Evolutionary conservation across 495 filamentous ascomycete genomes (phyloP).

Genomic region (Aspergillus panamensis): DNA sequence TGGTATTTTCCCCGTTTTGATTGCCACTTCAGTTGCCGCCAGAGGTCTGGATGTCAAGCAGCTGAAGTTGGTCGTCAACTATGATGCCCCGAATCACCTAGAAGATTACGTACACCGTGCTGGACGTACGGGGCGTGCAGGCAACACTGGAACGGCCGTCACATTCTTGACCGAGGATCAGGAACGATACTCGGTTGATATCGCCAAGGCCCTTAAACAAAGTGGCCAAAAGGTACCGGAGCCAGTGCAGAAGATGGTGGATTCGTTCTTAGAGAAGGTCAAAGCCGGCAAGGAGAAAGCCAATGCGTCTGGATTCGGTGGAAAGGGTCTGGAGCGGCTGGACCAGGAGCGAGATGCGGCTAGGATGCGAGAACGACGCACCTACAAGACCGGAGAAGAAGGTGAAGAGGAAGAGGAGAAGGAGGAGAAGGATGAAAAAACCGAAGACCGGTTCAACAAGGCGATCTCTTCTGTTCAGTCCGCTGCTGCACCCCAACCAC

Average conservation of each 20-base stretch:
- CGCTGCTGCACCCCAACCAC: conserved; percentile 38
- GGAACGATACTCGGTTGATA: conserved; percentile 83
- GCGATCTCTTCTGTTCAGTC: conserved; percentile 64
- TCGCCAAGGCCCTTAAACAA: conserved; percentile 90
- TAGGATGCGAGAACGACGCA: conserved; percentile 77
- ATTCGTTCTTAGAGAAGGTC: conserved; percentile 79
- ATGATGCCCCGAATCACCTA: conserved; percentile 91
- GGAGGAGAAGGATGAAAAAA: conserved; percentile 56
- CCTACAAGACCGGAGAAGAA: conserved; percentile 86
- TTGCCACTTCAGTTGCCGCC: conserved; percentile 94
- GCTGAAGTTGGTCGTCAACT: conserved; percentile 94
- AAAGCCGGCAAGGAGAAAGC: conserved; percentile 88
- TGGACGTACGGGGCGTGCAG: conserved; percentile 90
- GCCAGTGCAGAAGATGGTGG: conserved; percentile 59
- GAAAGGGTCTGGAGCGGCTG: conserved; percentile 87
- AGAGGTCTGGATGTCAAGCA: conserved; percentile 96
- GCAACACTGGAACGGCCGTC: conserved; percentile 90
- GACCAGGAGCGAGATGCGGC: conserved; percentile 87
- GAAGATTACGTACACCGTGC: conserved; percentile 98
- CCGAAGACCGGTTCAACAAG: conserved; percentile 59
- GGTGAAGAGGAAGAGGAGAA: conserved; percentile 83
- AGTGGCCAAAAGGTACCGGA: conserved; percentile 81
- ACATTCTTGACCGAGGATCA: conserved; percentile 92
- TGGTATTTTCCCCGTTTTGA: conserved; percentile 81
- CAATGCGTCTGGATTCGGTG: conserved; percentile 79